Percentiles rank a stretch among this genome's conserved stretches.
phyloP scores from a whole-genome alignment of 2,329 filamentous ascomycete genomes.

The Epichloe sibirici region DNA sequence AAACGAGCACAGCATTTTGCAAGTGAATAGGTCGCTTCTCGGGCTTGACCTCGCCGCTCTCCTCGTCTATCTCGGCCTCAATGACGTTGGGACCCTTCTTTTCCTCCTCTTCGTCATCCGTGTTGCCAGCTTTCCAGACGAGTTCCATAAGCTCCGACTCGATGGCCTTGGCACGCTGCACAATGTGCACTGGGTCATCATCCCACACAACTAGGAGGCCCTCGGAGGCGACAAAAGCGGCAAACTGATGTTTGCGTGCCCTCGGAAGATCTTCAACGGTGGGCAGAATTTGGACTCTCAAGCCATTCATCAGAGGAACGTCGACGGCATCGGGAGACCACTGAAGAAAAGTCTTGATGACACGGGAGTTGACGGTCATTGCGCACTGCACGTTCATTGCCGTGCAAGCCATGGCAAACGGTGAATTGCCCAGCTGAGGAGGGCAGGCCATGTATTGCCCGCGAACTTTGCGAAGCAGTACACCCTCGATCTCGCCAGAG shows the following conservation, averaged over 20 bases:
- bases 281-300: constrained; percentile 65
- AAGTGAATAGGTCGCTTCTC: constrained; percentile 56
- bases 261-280: constrained; percentile 57
- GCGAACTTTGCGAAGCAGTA: constrained; percentile 54
- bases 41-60: constrained; percentile 54
- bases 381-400: constrained; percentile 66
- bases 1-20: constrained; percentile 57
- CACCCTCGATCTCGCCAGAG: constrained; percentile 57
- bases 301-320: constrained; percentile 63
- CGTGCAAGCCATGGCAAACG: constrained; percentile 51
- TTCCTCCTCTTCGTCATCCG: constrained; percentile 40
- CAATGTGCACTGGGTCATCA: constrained; percentile 60
- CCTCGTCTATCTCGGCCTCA: constrained; percentile 54
- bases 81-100: constrained; percentile 34
- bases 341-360: constrained; percentile 66
- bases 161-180: constrained; percentile 57
- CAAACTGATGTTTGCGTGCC: constrained; percentile 68
- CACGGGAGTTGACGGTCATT: constrained; percentile 70
- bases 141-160: constrained; percentile 68
- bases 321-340: constrained; percentile 63
- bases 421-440: constrained; percentile 46
- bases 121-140: constrained; percentile 53
- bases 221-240: constrained; percentile 63
- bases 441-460: constrained; percentile 65
- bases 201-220: constrained; percentile 71